These are phyloP conservation scores for Phytophthora meadii DNA, from an alignment of 352 stramenopile genomes.

Conservation along the genomic window DNA sequence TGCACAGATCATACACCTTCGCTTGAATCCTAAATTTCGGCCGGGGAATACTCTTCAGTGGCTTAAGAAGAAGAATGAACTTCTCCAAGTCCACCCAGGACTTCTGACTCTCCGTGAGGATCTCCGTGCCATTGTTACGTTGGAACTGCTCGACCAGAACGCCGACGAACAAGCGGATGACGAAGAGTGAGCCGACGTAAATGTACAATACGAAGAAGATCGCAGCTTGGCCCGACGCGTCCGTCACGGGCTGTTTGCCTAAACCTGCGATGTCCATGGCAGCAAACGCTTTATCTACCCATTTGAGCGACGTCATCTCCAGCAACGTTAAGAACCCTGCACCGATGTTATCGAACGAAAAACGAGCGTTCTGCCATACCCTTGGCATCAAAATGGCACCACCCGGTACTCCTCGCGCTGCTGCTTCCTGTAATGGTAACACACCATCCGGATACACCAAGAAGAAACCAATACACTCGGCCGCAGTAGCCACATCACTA, in stretches of 20 bases:
- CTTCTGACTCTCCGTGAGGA: slow-evolving; percentile 80
- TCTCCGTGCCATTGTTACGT: slow-evolving; percentile 84
- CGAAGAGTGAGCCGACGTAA: slow-evolving; percentile 80
- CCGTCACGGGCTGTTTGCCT: slow-evolving; percentile 52
- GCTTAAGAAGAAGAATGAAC: slow-evolving; percentile 77
- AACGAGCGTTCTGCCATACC: slow-evolving; percentile 74
- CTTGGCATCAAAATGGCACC: slow-evolving; percentile 59
- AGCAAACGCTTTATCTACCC: slow-evolving; percentile 79
- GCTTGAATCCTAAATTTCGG: slow-evolving; percentile 39
- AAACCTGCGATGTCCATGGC: slow-evolving; percentile 75
- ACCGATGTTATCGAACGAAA: slow-evolving; percentile 83
- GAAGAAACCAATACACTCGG: slow-evolving; percentile 71
- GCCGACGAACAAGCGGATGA: slow-evolving; percentile 81
- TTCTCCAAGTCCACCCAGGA: slow-evolving; percentile 85
- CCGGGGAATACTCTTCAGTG: slow-evolving; percentile 59
- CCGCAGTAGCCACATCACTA: slow-evolving; percentile 31
- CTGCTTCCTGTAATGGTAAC: slow-evolving; percentile 56
- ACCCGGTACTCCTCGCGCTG: slow-evolving; percentile 39
- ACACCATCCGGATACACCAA: slow-evolving; percentile 53
- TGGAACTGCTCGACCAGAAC: slow-evolving; percentile 87
- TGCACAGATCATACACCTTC: slow-evolving; percentile 63
- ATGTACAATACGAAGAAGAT: slow-evolving; percentile 82
- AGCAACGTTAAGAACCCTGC: slow-evolving; percentile 69
- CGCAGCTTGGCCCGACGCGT: slow-evolving; percentile 53
- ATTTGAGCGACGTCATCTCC: slow-evolving; percentile 86